phyloP scores from a whole-genome alignment of 2,329 filamentous ascomycete genomes.

The Aspergillus pseudonomiae region DNA sequence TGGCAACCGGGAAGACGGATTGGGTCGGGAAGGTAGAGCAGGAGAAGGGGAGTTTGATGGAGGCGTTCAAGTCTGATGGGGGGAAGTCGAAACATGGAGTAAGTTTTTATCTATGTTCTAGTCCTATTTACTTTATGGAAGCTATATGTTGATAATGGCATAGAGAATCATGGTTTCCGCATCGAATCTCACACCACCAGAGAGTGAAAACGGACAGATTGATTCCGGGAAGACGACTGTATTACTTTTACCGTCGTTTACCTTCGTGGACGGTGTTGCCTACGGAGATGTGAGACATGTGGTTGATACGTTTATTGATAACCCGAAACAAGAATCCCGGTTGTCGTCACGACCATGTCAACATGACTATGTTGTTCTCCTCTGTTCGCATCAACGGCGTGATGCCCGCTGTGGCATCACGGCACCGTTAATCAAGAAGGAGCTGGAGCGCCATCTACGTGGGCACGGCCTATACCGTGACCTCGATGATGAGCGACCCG shows the following conservation, averaged over 20 bases:
- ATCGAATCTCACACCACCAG: constrained; percentile 33
- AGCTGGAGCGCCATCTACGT: constrained; percentile 80
- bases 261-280: constrained; percentile 74
- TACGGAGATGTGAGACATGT: constrained; percentile 66
- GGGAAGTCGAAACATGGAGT: constrained; percentile 69
- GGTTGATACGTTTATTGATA: constrained; percentile 67
- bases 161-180: constrained; percentile 38
- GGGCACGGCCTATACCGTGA: constrained; percentile 79
- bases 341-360: constrained; percentile 65
- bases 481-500: constrained; percentile 76
- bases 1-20: constrained; percentile 42
- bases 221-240: constrained; percentile 62
- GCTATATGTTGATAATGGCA: not conserved
- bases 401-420: constrained; percentile 91
- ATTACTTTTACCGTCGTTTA: constrained; percentile 80
- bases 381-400: constrained; percentile 86
- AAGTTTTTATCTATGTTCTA: constrained; percentile 21
- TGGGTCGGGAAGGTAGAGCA: constrained; percentile 40
- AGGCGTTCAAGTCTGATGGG: constrained; percentile 48
- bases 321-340: constrained; percentile 55
- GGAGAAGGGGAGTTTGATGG: constrained; percentile 55
- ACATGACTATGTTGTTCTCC: constrained; percentile 79
- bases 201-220: constrained; percentile 10
- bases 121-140: too few relatives aligned
- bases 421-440: constrained; percentile 76